Conservation (phyloP, 768 basidiomycete species). For the Sarcomyxa edulis region DNA sequence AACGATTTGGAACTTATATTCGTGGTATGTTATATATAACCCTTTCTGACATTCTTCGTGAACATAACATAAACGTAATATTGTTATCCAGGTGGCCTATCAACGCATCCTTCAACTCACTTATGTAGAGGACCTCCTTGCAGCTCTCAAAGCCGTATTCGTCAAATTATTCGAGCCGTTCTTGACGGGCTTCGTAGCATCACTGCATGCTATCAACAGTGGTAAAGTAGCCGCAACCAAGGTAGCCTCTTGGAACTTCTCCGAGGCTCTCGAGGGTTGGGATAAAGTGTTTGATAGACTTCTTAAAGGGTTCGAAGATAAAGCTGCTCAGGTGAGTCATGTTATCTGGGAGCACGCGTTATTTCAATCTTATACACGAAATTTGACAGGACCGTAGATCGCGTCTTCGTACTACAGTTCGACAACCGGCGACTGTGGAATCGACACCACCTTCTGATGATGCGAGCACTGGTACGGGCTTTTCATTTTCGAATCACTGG, state of each 20-base stretch:
- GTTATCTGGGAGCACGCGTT: conserved; percentile 1
- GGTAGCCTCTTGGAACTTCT: conserved; percentile 58
- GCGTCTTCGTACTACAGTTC: conserved; percentile 43
- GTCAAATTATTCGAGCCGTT: conserved; percentile 84
- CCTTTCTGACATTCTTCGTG: conserved; percentile 3
- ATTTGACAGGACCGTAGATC: conserved; percentile 62
- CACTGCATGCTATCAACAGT: conserved; percentile 59
- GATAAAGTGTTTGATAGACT: conserved; percentile 76
- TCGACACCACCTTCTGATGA: conserved; percentile 58
- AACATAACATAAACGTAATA: too few relatives aligned
- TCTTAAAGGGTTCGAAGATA: conserved; percentile 68
- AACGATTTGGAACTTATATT: conserved; percentile 97
- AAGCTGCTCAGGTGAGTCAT: conserved; percentile 55
- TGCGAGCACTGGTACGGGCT: conserved; percentile 44
- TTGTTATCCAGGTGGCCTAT: conserved; percentile 75
- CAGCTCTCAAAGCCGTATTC: conserved; percentile 77
- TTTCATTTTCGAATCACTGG: not conserved
- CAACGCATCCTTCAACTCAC: conserved; percentile 93
- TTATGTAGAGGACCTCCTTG: conserved; percentile 87
- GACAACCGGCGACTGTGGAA: conserved; percentile 26
- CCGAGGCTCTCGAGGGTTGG: conserved; percentile 72
- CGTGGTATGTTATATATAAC: conserved; percentile 55
- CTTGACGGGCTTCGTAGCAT: conserved; percentile 77
- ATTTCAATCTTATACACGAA: not conserved
- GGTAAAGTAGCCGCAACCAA: conserved; percentile 36